Percentiles rank a stretch among this genome's conserved stretches.
Conservation (phyloP, 257 asterid genomes). For the Hygrophila difformis region DNA sequence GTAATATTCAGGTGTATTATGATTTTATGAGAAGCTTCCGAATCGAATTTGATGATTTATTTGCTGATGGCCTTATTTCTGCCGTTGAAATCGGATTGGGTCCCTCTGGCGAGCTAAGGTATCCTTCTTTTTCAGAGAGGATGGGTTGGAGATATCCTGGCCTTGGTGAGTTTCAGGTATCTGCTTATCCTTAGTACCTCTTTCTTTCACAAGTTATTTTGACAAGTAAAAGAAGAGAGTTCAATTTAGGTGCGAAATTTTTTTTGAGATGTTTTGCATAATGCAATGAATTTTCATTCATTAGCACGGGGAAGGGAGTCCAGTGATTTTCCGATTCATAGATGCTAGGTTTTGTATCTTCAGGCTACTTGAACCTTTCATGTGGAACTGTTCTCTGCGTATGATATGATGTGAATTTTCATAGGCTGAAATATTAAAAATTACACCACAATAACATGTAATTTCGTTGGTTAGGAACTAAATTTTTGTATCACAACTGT, state of each 20-base stretch:
- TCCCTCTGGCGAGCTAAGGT: slow-evolving; percentile 65
- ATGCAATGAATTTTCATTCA: background rate
- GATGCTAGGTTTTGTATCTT: slow-evolving; percentile 3
- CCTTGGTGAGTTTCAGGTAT: slow-evolving; percentile 85
- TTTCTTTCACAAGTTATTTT: slow-evolving; percentile 6
- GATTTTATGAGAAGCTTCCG: slow-evolving; percentile 83
- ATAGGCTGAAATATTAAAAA: too few relatives aligned
- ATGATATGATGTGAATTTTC: too few relatives aligned
- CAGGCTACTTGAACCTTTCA: background rate
- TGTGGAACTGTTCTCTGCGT: background rate
- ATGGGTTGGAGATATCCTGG: slow-evolving; percentile 89
- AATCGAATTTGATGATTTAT: slow-evolving; percentile 58
- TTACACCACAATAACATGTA: too few relatives aligned
- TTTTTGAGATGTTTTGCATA: too few relatives aligned
- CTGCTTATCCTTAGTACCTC: slow-evolving; percentile 15
- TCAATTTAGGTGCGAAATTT: background rate
- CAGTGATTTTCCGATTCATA: background rate
- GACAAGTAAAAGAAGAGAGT: background rate
- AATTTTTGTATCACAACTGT: background rate
- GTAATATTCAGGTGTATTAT: slow-evolving; percentile 52
- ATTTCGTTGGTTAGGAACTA: too few relatives aligned
- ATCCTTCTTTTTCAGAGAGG: slow-evolving; percentile 68
- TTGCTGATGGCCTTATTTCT: slow-evolving; percentile 51
- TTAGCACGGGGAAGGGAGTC: background rate
- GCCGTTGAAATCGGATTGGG: slow-evolving; percentile 74